Percentiles rank a stretch among this genome's conserved stretches.
Conservation (phyloP, 352 stramenopile species). For the Globisporangium paddicum region DNA sequence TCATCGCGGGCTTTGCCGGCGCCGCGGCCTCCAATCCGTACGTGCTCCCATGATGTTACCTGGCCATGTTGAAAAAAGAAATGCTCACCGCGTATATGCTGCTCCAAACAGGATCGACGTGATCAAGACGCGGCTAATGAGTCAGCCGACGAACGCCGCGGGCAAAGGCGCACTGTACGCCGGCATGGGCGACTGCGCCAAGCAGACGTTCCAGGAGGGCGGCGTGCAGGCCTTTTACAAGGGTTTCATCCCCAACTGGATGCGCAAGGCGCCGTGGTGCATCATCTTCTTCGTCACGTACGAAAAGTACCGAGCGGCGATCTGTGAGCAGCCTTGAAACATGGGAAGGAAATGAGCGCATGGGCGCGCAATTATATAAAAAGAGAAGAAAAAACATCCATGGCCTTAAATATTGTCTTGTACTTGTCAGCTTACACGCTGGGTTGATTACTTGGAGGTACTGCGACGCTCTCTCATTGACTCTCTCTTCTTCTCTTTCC, state of each 20-base stretch:
- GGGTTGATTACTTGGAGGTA: no score
- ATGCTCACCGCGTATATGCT: background rate
- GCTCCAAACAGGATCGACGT: constrained; percentile 58
- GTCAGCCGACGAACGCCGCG: constrained; percentile 51
- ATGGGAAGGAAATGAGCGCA: background rate
- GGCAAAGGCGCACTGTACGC: constrained; percentile 57
- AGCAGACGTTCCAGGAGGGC: constrained; percentile 66
- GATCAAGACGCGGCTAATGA: constrained; percentile 84
- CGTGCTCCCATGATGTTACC: background rate
- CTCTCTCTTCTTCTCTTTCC: no score
- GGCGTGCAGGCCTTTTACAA: constrained; percentile 75
- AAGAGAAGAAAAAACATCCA: no score
- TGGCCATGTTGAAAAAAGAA: no score
- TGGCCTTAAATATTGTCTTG: no score
- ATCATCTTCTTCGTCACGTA: constrained; percentile 87
- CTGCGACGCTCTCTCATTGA: no score
- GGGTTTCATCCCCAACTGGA: constrained; percentile 85
- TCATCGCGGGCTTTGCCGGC: constrained; percentile 69
- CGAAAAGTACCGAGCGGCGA: constrained; percentile 60
- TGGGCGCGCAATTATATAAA: background rate
- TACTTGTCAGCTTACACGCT: background rate
- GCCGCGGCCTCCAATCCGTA: constrained; percentile 75
- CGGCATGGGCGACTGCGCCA: constrained; percentile 67
- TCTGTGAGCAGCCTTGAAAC: constrained; percentile 30
- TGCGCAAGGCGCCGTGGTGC: constrained; percentile 84